Base-by-base conservation (phyloP, 148 eudicot species). In the Camellia japonica region DNA sequence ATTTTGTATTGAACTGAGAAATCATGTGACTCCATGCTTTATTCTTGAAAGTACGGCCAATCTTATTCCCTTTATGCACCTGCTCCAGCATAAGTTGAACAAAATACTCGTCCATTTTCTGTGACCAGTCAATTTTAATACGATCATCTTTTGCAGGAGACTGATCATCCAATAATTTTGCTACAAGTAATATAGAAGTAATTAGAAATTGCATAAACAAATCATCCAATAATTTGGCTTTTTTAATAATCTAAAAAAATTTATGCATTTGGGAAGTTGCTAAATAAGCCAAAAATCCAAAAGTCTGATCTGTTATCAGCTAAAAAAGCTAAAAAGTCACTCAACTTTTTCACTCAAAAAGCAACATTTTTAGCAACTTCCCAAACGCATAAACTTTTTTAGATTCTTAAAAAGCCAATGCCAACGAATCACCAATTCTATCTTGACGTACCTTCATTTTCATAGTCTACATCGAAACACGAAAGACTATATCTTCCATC, bases 401-500 rank as follows among this genome's bases (percentile, higher is more conserved):
- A 30, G 30, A 30, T 30, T 30, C 30, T 30, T 0, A 30, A 30
- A 30, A 30, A 30, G 30, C 30, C 30, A 30, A 30, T 30, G 30
- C 30, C 30, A 42, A 3, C 11, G 11, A 72, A 20, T 72, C 75
- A 20, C 14, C 23, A 70, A 44, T 18, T 47, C 55, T 44, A 54
- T 12, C 11, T 3, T 46, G 55, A n/a, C 55, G 7, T 74, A 74
- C 77, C 77, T 58, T 74, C 77, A 55, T 74, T 58, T 59, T 74
- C 77, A 74, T 74, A 55, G 77, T 38, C 77, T 23, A 74, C 44
- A 16, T 74, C 77, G 58, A 74, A 58, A 74, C 64, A 74, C 41
- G 77, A 74, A 52, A 74, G 77, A 19, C 77, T 74, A 42, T 74
- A 74, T 74, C 77, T 74, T 74, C 77, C 77, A 58, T 74, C 77